phyloP scores from a whole-genome alignment of 495 filamentous ascomycete species.

The Daldinia childiae region DNA sequence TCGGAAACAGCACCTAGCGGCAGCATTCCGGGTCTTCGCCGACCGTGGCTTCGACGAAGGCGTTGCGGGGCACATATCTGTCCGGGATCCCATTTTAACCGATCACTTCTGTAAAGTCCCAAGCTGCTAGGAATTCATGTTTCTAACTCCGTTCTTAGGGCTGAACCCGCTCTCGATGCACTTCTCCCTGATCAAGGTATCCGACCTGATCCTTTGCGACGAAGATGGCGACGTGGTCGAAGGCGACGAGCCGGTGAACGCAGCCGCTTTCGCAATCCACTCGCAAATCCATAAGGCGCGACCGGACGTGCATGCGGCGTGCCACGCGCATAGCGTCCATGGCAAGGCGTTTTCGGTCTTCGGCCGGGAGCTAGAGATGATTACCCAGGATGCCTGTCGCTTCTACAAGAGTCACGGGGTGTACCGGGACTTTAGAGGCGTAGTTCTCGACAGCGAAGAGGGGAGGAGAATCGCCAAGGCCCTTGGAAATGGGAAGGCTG shows the following conservation, averaged over 20 bases:
- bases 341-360: conserved; percentile 62
- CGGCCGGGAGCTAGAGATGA: conserved; percentile 60
- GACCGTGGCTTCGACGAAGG: conserved; percentile 76
- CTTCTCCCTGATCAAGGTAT: conserved; percentile 62
- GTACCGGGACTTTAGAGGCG: conserved; percentile 45
- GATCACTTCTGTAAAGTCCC: conserved; percentile 56
- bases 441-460: conserved; percentile 71
- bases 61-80: conserved; percentile 67
- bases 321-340: conserved; percentile 60
- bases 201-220: conserved; percentile 64
- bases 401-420: conserved; percentile 62
- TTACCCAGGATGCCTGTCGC: conserved; percentile 61
- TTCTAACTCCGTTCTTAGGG: conserved; percentile 37
- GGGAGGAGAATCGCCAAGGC: conserved; percentile 66
- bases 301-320: conserved; percentile 60
- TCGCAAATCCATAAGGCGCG: conserved; percentile 60
- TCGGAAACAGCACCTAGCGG: conserved; percentile 76
- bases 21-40: conserved; percentile 76
- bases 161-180: conserved; percentile 66
- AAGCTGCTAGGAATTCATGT: background rate
- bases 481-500: conserved; percentile 69
- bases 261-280: conserved; percentile 69
- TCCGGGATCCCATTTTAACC: conserved; percentile 58
- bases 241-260: conserved; percentile 65
- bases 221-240: conserved; percentile 59